These are phyloP conservation scores for Puccinia hordei DNA, from an alignment of 1,284 basidiomycete species.

Conservation along the genomic window DNA sequence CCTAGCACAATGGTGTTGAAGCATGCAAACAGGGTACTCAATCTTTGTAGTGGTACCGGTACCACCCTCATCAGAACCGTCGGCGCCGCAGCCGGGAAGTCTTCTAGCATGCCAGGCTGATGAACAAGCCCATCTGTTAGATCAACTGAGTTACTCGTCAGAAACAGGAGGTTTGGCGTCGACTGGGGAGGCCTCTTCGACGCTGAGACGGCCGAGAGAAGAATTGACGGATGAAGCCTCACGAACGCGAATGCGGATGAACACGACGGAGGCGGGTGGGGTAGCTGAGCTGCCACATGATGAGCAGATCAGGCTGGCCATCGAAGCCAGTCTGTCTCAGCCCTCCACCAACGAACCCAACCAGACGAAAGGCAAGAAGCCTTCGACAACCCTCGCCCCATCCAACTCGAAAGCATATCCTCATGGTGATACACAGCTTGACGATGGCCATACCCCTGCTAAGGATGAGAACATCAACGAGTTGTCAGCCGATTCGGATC, in stretches of 20 bases:
- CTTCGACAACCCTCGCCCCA: neutral
- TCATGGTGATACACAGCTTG: neutral
- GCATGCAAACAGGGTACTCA: constrained; percentile 38
- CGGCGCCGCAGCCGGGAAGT: constrained; percentile 30
- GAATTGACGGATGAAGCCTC: constrained; percentile 2
- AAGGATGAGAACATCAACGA: neutral
- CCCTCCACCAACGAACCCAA: neutral
- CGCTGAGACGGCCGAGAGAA: constrained; percentile 18
- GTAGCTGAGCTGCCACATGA: constrained; percentile 9
- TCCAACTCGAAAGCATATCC: neutral
- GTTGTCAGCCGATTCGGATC: neutral
- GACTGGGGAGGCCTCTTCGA: neutral
- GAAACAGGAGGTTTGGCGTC: neutral
- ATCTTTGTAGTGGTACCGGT: constrained; percentile 43
- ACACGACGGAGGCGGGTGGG: neutral
- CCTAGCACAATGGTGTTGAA: neutral
- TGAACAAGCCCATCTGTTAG: constrained; percentile 28
- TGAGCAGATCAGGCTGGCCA: constrained; percentile 39
- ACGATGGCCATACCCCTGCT: neutral
- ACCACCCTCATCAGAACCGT: constrained; percentile 27
- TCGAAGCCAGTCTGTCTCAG: constrained; percentile 36
- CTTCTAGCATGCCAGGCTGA: constrained; percentile 38
- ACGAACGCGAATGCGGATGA: constrained; percentile 14
- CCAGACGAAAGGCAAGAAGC: neutral
- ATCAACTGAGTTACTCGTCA: neutral